phyloP scores from a whole-genome alignment of 345 rosid species.

The Hypericum androsaemum region DNA sequence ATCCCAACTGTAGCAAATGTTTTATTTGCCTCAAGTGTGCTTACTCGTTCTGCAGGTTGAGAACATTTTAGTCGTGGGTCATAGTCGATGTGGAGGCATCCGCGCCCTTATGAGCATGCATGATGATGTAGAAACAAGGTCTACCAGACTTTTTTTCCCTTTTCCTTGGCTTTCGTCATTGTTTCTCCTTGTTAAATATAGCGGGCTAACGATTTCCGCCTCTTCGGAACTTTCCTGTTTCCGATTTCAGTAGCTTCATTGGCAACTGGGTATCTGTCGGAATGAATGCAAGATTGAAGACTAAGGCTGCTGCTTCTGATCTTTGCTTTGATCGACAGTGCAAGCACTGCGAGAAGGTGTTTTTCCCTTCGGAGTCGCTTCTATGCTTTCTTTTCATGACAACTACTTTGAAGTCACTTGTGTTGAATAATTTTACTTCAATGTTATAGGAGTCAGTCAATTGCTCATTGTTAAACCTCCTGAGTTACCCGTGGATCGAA shows the following conservation, averaged over 20 bases:
- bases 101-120: slow-evolving; percentile 88
- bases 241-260: slow-evolving; percentile 65
- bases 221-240: neutral
- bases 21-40: too few species aligned
- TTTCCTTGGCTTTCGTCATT: neutral
- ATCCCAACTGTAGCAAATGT: too few species aligned
- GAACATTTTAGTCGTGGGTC: slow-evolving; percentile 81
- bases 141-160: neutral
- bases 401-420: too few species aligned
- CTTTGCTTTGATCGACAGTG: slow-evolving; percentile 81
- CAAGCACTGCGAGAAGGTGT: slow-evolving; percentile 91
- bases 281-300: slow-evolving; percentile 61
- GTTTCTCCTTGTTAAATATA: neutral
- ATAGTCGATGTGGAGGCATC: slow-evolving; percentile 95
- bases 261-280: slow-evolving; percentile 74
- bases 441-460: slow-evolving; percentile 57
- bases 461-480: slow-evolving; percentile 58
- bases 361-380: neutral
- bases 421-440: neutral
- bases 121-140: slow-evolving; percentile 72
- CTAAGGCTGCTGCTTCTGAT: slow-evolving; percentile 49
- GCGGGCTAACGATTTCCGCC: neutral
- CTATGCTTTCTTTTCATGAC: too few species aligned
- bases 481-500: slow-evolving; percentile 90
- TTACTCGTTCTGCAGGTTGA: slow-evolving; percentile 50